Conservation (phyloP, 805 yeast species). For the Saccharomyces cerevisiae region DNA sequence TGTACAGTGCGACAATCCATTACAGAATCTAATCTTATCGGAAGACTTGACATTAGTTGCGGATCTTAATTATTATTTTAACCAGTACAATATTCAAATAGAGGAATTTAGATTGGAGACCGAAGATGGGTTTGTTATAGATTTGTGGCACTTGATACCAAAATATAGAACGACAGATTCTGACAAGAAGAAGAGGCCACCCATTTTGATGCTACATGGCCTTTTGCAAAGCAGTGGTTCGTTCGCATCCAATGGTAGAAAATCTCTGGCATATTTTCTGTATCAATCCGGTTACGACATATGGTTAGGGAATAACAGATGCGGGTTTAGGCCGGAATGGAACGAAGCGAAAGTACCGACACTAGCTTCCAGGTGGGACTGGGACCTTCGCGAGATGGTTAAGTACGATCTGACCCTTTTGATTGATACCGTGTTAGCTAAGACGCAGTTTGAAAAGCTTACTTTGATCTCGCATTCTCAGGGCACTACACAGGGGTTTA, state of each 20-base stretch:
- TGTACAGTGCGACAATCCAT: slow-evolving; percentile 11
- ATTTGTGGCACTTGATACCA: slow-evolving; percentile 42
- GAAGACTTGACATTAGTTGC: slow-evolving; percentile 34
- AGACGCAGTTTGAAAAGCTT: slow-evolving; percentile 37
- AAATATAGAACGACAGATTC: slow-evolving; percentile 6
- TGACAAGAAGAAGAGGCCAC: slow-evolving; percentile 36
- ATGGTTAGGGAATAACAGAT: slow-evolving; percentile 87
- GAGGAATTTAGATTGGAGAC: slow-evolving; percentile 57
- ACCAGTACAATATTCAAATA: slow-evolving; percentile 50
- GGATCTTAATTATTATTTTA: slow-evolving; percentile 61
- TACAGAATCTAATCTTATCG: slow-evolving; percentile 13
- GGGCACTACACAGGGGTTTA: slow-evolving; percentile 80
- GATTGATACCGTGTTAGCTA: slow-evolving; percentile 48
- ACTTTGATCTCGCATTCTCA: slow-evolving; percentile 80
- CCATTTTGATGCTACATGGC: slow-evolving; percentile 78
- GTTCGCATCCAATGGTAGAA: slow-evolving; percentile 67
- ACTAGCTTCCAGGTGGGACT: slow-evolving; percentile 61
- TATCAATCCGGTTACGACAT: slow-evolving; percentile 62
- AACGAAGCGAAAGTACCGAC: slow-evolving; percentile 14
- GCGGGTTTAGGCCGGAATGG: slow-evolving; percentile 75
- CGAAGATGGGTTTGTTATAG: slow-evolving; percentile 69
- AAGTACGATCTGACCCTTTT: slow-evolving; percentile 66
- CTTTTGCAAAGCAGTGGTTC: slow-evolving; percentile 82
- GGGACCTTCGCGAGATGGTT: slow-evolving; percentile 84
- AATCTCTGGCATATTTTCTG: slow-evolving; percentile 60